These are phyloP conservation scores for Phylloporus arenicola DNA, from an alignment of 768 basidiomycete genomes.

Conservation along the genomic window DNA sequence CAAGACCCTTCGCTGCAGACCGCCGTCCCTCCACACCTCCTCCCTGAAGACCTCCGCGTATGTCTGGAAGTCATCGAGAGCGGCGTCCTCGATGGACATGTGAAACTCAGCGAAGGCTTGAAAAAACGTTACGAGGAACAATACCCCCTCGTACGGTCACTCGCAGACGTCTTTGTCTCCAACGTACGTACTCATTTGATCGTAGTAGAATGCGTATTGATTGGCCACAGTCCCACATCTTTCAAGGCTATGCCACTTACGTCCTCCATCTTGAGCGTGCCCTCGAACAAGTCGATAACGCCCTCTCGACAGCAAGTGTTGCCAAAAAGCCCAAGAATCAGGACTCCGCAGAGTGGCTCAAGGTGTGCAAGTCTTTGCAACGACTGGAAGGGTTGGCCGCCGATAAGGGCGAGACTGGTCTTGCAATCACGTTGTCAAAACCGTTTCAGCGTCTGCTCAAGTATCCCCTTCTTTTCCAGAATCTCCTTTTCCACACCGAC, in stretches of 20 bases:
- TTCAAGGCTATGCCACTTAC: conserved; percentile 90
- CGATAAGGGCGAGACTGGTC: conserved; percentile 88
- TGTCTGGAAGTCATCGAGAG: conserved; percentile 85
- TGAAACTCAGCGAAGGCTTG: conserved; percentile 76
- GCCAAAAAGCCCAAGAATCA: conserved; percentile 80
- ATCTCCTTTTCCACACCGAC: conserved; percentile 93
- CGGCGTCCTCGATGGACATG: conserved; percentile 86
- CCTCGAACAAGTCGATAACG: conserved; percentile 79
- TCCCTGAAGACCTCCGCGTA: conserved; percentile 82
- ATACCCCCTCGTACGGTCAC: conserved; percentile 85
- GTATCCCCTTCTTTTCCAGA: conserved; percentile 96
- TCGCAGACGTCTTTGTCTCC: conserved; percentile 94
- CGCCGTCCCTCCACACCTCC: conserved; percentile 64
- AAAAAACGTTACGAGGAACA: conserved; percentile 93
- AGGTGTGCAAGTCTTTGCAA: conserved; percentile 67
- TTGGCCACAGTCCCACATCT: conserved; percentile 72
- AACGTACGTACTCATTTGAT: conserved; percentile 57
- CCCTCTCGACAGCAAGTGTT: conserved; percentile 54
- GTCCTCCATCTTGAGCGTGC: conserved; percentile 93
- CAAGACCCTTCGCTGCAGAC: conserved; percentile 42
- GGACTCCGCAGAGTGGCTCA: conserved; percentile 72
- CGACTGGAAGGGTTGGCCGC: conserved; percentile 74
- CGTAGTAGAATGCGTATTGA: conserved; percentile 12
- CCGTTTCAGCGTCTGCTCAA: conserved; percentile 96
- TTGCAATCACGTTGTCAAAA: conserved; percentile 93